These are phyloP conservation scores for Lasiodiplodia sp. DNA, from an alignment of 2,329 filamentous ascomycete species.

Conservation along the genomic window DNA sequence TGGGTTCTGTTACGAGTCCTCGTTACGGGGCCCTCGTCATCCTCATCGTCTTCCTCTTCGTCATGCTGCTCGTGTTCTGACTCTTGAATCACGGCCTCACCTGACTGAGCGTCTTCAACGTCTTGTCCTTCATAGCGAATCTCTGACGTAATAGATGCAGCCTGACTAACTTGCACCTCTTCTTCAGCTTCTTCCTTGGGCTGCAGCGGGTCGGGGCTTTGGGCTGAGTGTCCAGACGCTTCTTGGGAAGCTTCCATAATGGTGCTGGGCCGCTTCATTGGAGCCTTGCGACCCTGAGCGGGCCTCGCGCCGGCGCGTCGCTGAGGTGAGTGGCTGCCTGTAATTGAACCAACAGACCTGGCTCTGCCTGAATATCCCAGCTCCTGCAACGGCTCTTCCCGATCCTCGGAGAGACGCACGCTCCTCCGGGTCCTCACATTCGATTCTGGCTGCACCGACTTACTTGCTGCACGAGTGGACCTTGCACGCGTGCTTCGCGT, in stretches of 20 bases:
- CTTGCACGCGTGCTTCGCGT: slow-evolving; percentile 44
- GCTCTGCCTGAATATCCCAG: slow-evolving; percentile 67
- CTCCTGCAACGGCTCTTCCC: slow-evolving; percentile 63
- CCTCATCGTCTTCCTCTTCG: slow-evolving; percentile 48
- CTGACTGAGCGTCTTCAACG: slow-evolving; percentile 29
- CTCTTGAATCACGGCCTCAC: slow-evolving; percentile 51
- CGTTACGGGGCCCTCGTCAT: slow-evolving; percentile 63
- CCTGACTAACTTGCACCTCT: slow-evolving; percentile 21
- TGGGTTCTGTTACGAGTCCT: slow-evolving; percentile 51
- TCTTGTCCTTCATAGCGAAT: slow-evolving; percentile 20
- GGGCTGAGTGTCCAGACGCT: slow-evolving; percentile 30
- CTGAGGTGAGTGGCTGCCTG: slow-evolving; percentile 53
- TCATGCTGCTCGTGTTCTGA: slow-evolving; percentile 42
- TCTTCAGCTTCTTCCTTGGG: slow-evolving; percentile 15
- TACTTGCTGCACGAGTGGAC: slow-evolving; percentile 45
- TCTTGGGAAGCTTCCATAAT: slow-evolving; percentile 64
- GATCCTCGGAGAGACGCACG: slow-evolving; percentile 66
- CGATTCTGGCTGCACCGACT: slow-evolving; percentile 35
- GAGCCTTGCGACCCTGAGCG: slow-evolving; percentile 55
- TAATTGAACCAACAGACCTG: slow-evolving; percentile 62
- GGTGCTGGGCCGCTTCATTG: slow-evolving; percentile 57
- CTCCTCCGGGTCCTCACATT: slow-evolving; percentile 56
- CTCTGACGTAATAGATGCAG: slow-evolving; percentile 17
- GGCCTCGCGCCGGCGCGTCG: slow-evolving; percentile 33
- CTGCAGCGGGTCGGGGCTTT: slow-evolving; percentile 12